Conservation (phyloP, 208 protist genomes). For the Trypanosoma scelopori region DNA sequence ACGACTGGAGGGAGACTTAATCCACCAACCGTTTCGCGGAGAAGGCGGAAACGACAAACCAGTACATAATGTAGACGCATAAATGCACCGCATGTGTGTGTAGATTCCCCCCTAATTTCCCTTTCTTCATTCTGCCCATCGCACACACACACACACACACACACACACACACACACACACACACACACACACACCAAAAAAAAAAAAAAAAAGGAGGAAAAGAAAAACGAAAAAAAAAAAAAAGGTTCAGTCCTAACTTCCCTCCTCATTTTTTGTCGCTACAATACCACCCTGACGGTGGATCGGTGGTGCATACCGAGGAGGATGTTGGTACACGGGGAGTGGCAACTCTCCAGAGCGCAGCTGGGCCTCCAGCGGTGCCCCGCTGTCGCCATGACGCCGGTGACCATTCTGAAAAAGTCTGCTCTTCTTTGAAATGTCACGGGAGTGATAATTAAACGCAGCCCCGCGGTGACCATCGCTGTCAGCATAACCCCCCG, state of each 20-base stretch:
- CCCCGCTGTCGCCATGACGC: slow-evolving; percentile 55
- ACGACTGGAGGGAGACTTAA: too few relatives aligned
- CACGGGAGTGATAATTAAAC: slow-evolving; percentile 71
- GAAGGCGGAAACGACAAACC: too few relatives aligned
- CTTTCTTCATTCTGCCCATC: too few relatives aligned
- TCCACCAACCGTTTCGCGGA: too few relatives aligned
- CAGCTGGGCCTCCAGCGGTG: slow-evolving; percentile 68
- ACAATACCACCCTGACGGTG: slow-evolving; percentile 39
- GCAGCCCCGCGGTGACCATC: slow-evolving; percentile 38
- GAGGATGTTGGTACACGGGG: slow-evolving; percentile 63
- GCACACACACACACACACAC: too few relatives aligned
- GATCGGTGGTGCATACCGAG: slow-evolving; percentile 81
- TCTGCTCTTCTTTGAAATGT: slow-evolving; percentile 55
- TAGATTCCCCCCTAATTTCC: too few relatives aligned
- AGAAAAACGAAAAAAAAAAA: neutral
- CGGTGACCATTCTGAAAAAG: slow-evolving; percentile 67
- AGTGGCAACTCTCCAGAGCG: slow-evolving; percentile 64
- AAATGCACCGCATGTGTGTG: neutral
- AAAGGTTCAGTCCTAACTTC: neutral
- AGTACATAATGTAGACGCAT: too few relatives aligned
- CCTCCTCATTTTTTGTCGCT: neutral
- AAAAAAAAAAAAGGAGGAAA: slow-evolving; percentile 19
- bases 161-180: slow-evolving; percentile 8
- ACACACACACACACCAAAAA: slow-evolving; percentile 1
- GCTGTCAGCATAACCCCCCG: slow-evolving; percentile 70